Evolutionary conservation across 495 filamentous ascomycete genomes (phyloP), one percentile per base, ranked within the genome.

Genomic region (Usnea hakonensis): DNA sequence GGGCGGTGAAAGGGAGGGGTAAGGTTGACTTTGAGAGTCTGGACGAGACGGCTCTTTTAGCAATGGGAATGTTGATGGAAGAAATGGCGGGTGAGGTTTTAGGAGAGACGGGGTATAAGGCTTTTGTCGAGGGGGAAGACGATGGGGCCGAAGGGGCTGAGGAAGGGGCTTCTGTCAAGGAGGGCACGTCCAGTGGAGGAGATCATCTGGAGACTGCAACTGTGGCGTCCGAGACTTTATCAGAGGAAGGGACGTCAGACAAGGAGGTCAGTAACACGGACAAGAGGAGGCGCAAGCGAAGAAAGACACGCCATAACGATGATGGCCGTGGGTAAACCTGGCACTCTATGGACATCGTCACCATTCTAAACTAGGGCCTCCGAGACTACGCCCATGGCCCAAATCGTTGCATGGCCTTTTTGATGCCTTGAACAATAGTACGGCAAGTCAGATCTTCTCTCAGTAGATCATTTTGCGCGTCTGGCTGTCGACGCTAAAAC

Each of bases 31-130:
- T 85, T 70, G 75, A 79, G 33, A 90, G 83, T 64, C 81, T 96
- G 83, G 89, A 96, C 68, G 91, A 91, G 73, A 93, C 89, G 11
- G 90, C 90, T 1, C 71, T 96, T 57, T 75, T 96, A 61, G 88
- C 88, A 0, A 75, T 95, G 72, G 91, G 90, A 0, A 84, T 96
- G 30, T 67, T 96, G 59, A 72, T 95, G 38, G 91, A 96, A 73
- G 91, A 96, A 70, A 79, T 86, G 58, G 76, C 81, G 6, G 77
- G 76, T 21, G 82, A 87, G 48, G 73, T 74, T 0, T 74, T 95
- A 16, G 90, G 89, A 1, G 76, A 81, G 37, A 87, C 78, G 2
- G 91, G 90, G 5, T 86, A 94, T 72, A 64, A 92, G 60, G 90
- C 85, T 0, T 85, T 95, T 46, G 81, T 86, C 2, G 90, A 94